Evolutionary conservation across 768 basidiomycete genomes (phyloP).

Genomic region (Grammothele lineata): DNA sequence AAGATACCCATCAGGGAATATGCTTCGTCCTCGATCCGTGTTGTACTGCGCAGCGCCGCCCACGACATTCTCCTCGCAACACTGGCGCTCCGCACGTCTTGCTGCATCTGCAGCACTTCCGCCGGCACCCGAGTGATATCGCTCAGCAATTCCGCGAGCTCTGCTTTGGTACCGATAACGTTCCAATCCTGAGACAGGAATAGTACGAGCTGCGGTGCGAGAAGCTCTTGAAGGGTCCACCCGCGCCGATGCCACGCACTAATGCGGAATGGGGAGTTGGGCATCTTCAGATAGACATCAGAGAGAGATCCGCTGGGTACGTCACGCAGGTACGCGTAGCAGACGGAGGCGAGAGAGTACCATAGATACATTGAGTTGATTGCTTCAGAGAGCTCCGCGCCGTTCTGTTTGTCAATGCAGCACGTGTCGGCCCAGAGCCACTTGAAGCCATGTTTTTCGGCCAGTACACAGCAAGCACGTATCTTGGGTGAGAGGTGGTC

Average conservation of each 20-base stretch:
- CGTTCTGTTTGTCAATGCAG: not conserved
- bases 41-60: not conserved
- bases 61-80: not conserved
- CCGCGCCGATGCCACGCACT: not conserved
- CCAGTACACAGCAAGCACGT: not conserved
- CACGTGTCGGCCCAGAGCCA: not conserved
- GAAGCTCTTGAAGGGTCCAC: not conserved
- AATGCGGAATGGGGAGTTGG: not conserved
- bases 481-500: conserved; percentile 1
- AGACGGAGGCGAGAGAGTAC: not conserved
- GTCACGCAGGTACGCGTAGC: not conserved
- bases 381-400: too few relatives aligned
- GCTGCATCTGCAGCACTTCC: not conserved
- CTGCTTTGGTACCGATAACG: not conserved
- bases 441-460: not conserved
- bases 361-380: not conserved
- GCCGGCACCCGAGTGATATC: not conserved
- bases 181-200: not conserved
- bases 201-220: not conserved
- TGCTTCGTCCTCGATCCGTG: not conserved
- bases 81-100: not conserved
- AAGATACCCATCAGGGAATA: conserved; percentile 1
- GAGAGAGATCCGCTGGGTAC: not conserved
- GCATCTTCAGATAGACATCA: not conserved
- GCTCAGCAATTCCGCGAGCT: not conserved